Evolutionary conservation across 1,284 basidiomycete genomes (phyloP), one percentile per base, ranked within the genome.

Genomic region (Irpex sp.): DNA sequence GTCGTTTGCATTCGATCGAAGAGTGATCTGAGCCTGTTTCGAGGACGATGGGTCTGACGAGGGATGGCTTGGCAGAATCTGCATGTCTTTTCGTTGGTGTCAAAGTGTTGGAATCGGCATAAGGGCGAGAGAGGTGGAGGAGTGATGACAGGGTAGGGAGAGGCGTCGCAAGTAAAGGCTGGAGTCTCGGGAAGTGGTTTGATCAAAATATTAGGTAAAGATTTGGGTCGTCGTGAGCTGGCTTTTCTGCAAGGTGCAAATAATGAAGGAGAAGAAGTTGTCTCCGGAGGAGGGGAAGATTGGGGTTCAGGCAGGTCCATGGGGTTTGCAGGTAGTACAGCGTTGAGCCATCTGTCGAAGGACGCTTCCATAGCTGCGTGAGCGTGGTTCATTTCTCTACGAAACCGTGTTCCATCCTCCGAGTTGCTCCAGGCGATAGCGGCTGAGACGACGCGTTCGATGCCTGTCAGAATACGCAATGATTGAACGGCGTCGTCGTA

Each of bases 331-430:
- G 53, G 53, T 21, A 55, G 31, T n/a, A 35, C 31, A 31, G 53
- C 53, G 53, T 55, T 13, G 7, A 55, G 53, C 53, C 53, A 55
- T 17, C 53, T 55, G 17, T 55, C 53, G 53, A 55, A 55, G 8
- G 53, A 55, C 5, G 53, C 53, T 31, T 55, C 53, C 53, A 55
- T 55, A 31, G 53, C 53, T 13, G 53, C 53, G 21, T 55, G 53
- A 15, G 53, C 53, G 26, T 21, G 26, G 17, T 55, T 55, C 53
- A 55, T 55, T 8, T 55, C 53, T 31, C 31, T 9, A 35, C 53
- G 53, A 33, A 31, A 35, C 19, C 53, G 15, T 31, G 26, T 17
- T 11, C 53, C 53, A 7, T 55, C 53, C 17, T 55, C 53, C 9
- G 53, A 55, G 26, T 15, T 21, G 13, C 21, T 55, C 53, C 53